phyloP scores from a whole-genome alignment of 768 basidiomycete genomes.

The Macrolepiota albuminosa region DNA sequence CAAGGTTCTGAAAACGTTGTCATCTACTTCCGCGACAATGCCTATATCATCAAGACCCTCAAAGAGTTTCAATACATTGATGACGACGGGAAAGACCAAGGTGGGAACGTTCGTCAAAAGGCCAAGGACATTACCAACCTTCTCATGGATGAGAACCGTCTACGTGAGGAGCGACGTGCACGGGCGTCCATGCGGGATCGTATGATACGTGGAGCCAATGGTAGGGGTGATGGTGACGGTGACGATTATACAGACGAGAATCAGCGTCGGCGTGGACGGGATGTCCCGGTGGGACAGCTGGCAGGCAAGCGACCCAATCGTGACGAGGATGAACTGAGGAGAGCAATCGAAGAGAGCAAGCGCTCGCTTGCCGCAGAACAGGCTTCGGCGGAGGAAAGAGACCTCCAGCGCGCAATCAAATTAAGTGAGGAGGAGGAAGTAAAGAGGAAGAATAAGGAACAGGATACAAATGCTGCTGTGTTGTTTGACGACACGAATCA shows the following conservation, averaged over 20 bases:
- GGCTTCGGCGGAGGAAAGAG: conserved; percentile 71
- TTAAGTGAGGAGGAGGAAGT: conserved; percentile 91
- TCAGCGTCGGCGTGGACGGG: conserved; percentile 25
- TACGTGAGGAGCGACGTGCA: conserved; percentile 79
- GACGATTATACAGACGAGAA: conserved; percentile 41
- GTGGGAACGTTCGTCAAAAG: conserved; percentile 95
- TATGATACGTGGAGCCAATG: conserved; percentile 66
- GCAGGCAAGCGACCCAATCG: conserved; percentile 30
- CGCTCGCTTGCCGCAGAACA: conserved; percentile 66
- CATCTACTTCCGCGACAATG: conserved; percentile 95
- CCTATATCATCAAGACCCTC: conserved; percentile 97
- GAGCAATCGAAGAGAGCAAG: conserved; percentile 91
- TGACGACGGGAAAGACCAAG: conserved; percentile 94
- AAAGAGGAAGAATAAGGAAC: conserved; percentile 61
- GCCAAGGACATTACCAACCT: conserved; percentile 98
- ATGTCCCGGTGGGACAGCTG: conserved; percentile 13
- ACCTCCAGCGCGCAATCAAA: conserved; percentile 75
- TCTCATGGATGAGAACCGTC: conserved; percentile 77
- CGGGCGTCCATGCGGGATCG: conserved; percentile 93
- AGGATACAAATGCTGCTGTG: conserved; percentile 65
- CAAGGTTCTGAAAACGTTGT: conserved; percentile 98
- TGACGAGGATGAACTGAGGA: conserved; percentile 80
- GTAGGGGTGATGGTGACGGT: conserved; percentile 30
- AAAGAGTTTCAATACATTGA: conserved; percentile 98
- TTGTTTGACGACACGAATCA: conserved; percentile 88